These are phyloP conservation scores for Gnaphalium uliginosum DNA, from an alignment of 129 eudicot species.

Conservation along the genomic window DNA sequence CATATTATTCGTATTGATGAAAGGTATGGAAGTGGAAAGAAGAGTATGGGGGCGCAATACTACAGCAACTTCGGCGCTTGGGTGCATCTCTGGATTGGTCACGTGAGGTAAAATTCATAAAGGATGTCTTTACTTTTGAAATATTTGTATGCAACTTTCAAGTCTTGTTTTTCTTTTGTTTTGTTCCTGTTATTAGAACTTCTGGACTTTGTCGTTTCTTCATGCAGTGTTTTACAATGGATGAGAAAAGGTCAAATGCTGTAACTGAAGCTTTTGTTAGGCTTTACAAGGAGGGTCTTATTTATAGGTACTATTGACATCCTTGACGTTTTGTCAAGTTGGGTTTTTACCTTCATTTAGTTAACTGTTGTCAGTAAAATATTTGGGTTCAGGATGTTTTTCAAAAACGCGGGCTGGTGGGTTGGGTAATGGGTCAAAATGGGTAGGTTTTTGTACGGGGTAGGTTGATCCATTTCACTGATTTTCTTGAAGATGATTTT, in stretches of 20 bases:
- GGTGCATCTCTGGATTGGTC: conserved; percentile 99
- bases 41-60: conserved; percentile 82
- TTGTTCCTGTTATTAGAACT: neutral
- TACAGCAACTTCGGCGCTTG: conserved; percentile 77
- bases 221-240: conserved; percentile 53
- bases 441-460: neutral
- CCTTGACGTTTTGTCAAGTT: neutral
- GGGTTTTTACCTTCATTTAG: neutral
- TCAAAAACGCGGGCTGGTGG: neutral
- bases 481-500: neutral
- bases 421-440: neutral
- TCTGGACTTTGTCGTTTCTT: neutral
- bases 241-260: conserved; percentile 71
- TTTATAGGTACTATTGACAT: conserved; percentile 60
- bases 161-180: neutral
- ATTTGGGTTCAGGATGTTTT: neutral
- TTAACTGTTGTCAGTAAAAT: neutral
- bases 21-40: conserved; percentile 98
- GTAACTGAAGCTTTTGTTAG: conserved; percentile 93
- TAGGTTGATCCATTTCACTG: neutral
- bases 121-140: neutral
- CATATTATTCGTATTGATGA: conserved; percentile 18
- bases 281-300: conserved; percentile 77
- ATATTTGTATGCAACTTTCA: neutral
- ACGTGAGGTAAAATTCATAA: conserved; percentile 64